Evolutionary conservation across 768 basidiomycete species (phyloP).

Genomic region (Phallus indusiatus): DNA sequence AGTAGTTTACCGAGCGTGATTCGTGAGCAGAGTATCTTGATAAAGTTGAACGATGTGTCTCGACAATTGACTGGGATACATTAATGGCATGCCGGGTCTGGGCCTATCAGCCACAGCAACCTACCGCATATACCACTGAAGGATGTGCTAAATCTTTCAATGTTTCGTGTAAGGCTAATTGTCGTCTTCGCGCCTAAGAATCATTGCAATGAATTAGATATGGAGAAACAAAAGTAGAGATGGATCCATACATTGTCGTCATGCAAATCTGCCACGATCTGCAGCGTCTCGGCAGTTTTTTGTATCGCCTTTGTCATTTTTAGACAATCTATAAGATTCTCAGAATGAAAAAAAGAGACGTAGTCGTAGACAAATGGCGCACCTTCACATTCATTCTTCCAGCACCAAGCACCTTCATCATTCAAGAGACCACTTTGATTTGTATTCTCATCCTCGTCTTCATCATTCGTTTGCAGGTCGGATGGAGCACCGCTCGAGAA

Average conservation of each 20-base stretch:
- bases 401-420: slow-evolving; percentile 76
- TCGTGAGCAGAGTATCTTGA: slow-evolving; percentile 48
- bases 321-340: slow-evolving; percentile 48
- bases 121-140: slow-evolving; percentile 56
- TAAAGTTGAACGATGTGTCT: slow-evolving; percentile 65
- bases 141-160: slow-evolving; percentile 74
- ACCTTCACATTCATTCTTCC: slow-evolving; percentile 73
- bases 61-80: slow-evolving; percentile 46
- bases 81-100: not conserved
- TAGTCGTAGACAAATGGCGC: slow-evolving; percentile 8
- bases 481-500: slow-evolving; percentile 33
- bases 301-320: slow-evolving; percentile 70
- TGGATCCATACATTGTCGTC: slow-evolving; percentile 59
- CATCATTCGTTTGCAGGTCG: slow-evolving; percentile 35
- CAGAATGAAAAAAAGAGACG: not conserved
- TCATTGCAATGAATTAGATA: not conserved
- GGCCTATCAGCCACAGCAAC: slow-evolving; percentile 10
- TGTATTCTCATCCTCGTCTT: slow-evolving; percentile 31
- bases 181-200: slow-evolving; percentile 60
- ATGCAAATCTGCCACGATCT: slow-evolving; percentile 67
- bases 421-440: slow-evolving; percentile 47
- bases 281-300: slow-evolving; percentile 61
- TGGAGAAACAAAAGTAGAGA: slow-evolving; percentile 1
- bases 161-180: slow-evolving; percentile 65
- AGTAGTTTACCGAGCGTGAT: slow-evolving; percentile 27